Conservation (phyloP, 2,329 filamentous ascomycete genomes). For the Clonostachys chloroleuca region DNA sequence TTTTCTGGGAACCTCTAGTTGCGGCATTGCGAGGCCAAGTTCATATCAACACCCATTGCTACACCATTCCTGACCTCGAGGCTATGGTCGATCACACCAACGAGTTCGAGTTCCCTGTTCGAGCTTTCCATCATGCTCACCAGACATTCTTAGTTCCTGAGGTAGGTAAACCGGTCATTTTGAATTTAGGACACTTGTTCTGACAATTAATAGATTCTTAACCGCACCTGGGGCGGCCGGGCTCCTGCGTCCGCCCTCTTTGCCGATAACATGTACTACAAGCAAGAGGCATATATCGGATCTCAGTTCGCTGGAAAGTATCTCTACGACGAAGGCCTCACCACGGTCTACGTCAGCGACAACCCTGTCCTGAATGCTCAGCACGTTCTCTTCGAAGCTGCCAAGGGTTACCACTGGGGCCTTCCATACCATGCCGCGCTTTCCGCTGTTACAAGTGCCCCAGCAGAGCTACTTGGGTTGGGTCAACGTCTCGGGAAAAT, state of each 20-base stretch:
- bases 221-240: constrained; percentile 48
- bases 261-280: constrained; percentile 71
- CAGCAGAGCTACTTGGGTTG: constrained; percentile 53
- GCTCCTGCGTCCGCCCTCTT: constrained; percentile 59
- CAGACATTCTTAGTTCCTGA: constrained; percentile 63
- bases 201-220: constrained; percentile 36
- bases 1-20: constrained; percentile 53
- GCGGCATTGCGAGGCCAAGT: constrained; percentile 64
- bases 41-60: constrained; percentile 68
- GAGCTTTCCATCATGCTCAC: constrained; percentile 65
- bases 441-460: constrained; percentile 52
- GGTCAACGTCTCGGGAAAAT: constrained; percentile 55
- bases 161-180: constrained; percentile 20
- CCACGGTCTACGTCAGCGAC: constrained; percentile 65
- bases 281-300: constrained; percentile 60
- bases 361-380: constrained; percentile 68
- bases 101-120: constrained; percentile 64
- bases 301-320: constrained; percentile 64
- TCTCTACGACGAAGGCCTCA: constrained; percentile 60
- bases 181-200: not conserved
- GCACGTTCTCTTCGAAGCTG: constrained; percentile 63
- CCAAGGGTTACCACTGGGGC: constrained; percentile 55
- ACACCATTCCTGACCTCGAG: constrained; percentile 65
- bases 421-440: constrained; percentile 57
- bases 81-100: constrained; percentile 67